Evolutionary conservation across 2,329 filamentous ascomycete genomes (phyloP).

Genomic region (Teratosphaeria viscida): DNA sequence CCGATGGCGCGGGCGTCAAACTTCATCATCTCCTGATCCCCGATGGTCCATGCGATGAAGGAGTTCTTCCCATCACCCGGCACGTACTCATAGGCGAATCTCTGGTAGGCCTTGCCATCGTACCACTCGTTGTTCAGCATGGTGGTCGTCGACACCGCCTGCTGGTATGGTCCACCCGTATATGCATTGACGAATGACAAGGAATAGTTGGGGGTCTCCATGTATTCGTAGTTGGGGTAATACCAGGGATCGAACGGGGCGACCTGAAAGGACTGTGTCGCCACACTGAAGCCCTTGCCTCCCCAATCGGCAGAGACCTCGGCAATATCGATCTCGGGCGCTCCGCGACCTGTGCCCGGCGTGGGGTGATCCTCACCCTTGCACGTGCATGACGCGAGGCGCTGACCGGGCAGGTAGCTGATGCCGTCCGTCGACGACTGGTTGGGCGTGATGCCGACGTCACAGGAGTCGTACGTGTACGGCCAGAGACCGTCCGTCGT

Average conservation of each 20-base stretch:
- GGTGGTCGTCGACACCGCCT: constrained; percentile 46
- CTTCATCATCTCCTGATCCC: constrained; percentile 40
- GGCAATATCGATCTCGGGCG: constrained; percentile 40
- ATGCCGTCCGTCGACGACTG: constrained; percentile 35
- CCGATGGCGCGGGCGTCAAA: constrained; percentile 44
- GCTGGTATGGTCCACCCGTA: constrained; percentile 45
- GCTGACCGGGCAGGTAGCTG: constrained; percentile 35
- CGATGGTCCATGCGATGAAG: constrained; percentile 44
- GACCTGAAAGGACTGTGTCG: constrained; percentile 40
- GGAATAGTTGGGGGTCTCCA: constrained; percentile 40
- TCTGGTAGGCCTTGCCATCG: constrained; percentile 44
- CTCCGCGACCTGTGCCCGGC: constrained; percentile 37
- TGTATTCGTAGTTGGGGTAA: constrained; percentile 43
- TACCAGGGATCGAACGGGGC: constrained; percentile 42
- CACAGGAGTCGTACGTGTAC: constrained; percentile 42
- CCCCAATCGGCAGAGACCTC: constrained; percentile 38
- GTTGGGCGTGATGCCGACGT: constrained; percentile 40
- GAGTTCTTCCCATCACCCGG: constrained; percentile 37
- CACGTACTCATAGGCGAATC: constrained; percentile 46
- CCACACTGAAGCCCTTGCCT: constrained; percentile 30
- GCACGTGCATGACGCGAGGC: constrained; percentile 36
- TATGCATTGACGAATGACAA: constrained; percentile 42
- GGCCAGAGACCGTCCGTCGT: constrained; percentile 47
- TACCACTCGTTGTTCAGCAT: constrained; percentile 47
- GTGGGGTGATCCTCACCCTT: constrained; percentile 37